Conservation (phyloP, 768 basidiomycete genomes). For the Xerocomellus amylosporus region DNA sequence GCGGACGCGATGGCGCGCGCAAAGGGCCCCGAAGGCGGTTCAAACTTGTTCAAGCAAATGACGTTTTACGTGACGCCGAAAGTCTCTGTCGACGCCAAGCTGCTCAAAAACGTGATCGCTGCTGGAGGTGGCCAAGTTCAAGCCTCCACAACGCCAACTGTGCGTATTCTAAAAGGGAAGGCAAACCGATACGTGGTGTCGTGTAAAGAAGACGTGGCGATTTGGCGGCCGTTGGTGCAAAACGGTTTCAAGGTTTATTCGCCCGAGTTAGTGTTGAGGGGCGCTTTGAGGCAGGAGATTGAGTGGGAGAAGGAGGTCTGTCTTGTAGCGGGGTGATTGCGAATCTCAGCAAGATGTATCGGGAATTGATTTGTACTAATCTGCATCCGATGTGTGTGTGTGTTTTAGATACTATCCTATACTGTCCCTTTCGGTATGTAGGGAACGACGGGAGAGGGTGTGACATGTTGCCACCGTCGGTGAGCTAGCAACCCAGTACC, state of each 20-base stretch:
- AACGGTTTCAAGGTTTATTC: constrained; percentile 59
- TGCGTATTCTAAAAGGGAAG: constrained; percentile 51
- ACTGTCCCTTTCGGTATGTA: no score
- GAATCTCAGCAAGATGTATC: not conserved
- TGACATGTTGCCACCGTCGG: no score
- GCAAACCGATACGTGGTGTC: constrained; percentile 61
- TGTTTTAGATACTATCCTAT: no score
- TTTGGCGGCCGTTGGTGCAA: constrained; percentile 62
- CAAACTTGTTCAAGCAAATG: constrained; percentile 57
- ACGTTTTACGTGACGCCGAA: constrained; percentile 75
- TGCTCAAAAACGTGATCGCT: constrained; percentile 66
- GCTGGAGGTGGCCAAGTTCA: constrained; percentile 72
- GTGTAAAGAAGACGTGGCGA: constrained; percentile 55
- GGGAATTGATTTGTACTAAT: not conserved
- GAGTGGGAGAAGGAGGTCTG: constrained; percentile 52
- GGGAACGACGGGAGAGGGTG: no score
- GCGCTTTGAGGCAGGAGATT: constrained; percentile 62
- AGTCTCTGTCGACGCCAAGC: constrained; percentile 53
- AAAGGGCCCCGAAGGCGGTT: constrained; percentile 40
- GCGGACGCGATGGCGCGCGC: constrained; percentile 58
- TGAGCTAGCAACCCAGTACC: no score
- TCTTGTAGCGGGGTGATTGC: constrained; percentile 14
- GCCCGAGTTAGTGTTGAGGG: constrained; percentile 63
- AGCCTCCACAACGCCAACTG: constrained; percentile 47
- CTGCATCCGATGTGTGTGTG: not conserved